Conservation (phyloP, 441 rosid species). For the Populus tomentosa region DNA sequence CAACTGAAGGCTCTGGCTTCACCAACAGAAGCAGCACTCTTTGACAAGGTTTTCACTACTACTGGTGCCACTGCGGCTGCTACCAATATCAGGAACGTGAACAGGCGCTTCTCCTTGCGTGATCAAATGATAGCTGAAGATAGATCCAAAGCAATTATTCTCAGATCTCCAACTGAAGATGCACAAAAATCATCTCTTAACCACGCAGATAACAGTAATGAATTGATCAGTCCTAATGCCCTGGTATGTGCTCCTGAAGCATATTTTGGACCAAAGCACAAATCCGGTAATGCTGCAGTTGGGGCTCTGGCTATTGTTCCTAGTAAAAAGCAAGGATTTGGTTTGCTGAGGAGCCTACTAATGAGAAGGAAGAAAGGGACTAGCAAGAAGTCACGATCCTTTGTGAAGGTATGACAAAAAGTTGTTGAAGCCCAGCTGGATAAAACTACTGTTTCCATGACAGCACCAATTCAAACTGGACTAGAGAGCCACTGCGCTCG, state of each 20-base stretch:
- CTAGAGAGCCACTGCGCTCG: not conserved
- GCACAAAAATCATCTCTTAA: constrained; percentile 6
- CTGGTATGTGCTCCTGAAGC: constrained; percentile 32
- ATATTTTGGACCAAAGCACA: constrained; percentile 24
- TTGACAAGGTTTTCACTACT: constrained; percentile 36
- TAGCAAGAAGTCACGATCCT: constrained; percentile 41
- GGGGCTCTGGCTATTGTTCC: constrained; percentile 42
- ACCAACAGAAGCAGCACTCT: constrained; percentile 53
- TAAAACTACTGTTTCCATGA: not conserved
- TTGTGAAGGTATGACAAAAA: constrained; percentile 26
- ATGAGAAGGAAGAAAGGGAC: constrained; percentile 65
- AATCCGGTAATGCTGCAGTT: constrained; percentile 14
- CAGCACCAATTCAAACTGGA: not conserved
- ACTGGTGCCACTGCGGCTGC: constrained; percentile 28
- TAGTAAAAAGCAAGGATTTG: constrained; percentile 56
- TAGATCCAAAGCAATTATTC: constrained; percentile 25
- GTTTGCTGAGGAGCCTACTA: constrained; percentile 59
- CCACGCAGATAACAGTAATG: constrained; percentile 24
- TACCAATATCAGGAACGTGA: constrained; percentile 26
- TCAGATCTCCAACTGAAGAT: constrained; percentile 26
- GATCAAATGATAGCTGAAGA: constrained; percentile 63
- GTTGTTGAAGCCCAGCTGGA: not conserved
- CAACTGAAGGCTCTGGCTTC: constrained; percentile 73
- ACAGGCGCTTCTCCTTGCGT: constrained; percentile 46
- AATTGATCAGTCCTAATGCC: constrained; percentile 7